Evolutionary conservation across 495 filamentous ascomycete species (phyloP).

Genomic region (Symbiotaphrina buchneri): DNA sequence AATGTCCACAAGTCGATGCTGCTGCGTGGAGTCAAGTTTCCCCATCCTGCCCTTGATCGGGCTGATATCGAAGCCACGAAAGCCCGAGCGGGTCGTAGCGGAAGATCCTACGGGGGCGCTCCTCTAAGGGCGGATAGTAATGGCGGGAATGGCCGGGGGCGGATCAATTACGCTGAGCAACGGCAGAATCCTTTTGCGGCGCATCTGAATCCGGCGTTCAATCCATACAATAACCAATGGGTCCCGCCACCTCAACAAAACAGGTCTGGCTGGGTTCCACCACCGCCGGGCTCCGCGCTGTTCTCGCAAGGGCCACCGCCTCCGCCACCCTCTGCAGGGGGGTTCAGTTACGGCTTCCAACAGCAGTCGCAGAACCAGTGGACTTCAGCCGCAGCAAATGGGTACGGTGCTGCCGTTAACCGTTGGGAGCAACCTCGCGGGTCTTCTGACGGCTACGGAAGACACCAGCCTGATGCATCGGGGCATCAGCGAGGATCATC

Average conservation of each 20-base stretch:
- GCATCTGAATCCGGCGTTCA: constrained; percentile 26
- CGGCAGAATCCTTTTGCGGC: constrained; percentile 31
- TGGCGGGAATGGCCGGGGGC: constrained; percentile 3
- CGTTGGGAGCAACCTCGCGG: no score
- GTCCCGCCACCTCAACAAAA: no score
- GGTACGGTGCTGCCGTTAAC: no score
- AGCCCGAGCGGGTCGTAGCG: constrained; percentile 30
- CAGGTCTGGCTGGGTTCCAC: neutral
- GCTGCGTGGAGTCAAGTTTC: constrained; percentile 57
- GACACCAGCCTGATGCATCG: no score
- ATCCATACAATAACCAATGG: no score
- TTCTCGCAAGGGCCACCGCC: neutral
- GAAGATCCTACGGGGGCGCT: constrained; percentile 39
- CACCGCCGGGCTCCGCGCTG: neutral
- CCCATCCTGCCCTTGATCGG: constrained; percentile 41
- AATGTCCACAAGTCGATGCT: constrained; percentile 86
- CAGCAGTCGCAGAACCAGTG: no score
- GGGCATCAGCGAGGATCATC: no score
- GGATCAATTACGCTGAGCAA: constrained; percentile 9
- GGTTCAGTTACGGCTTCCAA: no score
- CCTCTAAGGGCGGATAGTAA: constrained; percentile 21
- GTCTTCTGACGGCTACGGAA: no score
- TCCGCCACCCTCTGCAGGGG: neutral
- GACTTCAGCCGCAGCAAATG: no score
- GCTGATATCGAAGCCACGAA: constrained; percentile 49